These are phyloP conservation scores for Poterioochromonas sp. DNA, from an alignment of 352 stramenopile species.

Conservation along the genomic window DNA sequence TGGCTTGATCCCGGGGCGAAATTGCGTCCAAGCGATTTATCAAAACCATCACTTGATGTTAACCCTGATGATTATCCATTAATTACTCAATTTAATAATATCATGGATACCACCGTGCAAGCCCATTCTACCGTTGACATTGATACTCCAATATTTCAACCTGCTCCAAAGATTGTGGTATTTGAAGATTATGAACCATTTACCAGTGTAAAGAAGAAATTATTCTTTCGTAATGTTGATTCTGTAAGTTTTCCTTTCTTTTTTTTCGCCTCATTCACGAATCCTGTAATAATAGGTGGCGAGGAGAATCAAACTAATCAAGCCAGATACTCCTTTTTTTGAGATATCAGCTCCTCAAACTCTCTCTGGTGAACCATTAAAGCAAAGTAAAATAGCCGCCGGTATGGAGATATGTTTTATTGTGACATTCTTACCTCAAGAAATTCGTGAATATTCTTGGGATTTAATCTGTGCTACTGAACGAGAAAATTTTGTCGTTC, in stretches of 20 bases:
- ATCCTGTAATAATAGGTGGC: slow-evolving; percentile 51
- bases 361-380: slow-evolving; percentile 40
- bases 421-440: slow-evolving; percentile 77
- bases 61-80: slow-evolving; percentile 30
- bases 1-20: slow-evolving; percentile 2
- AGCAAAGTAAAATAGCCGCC: slow-evolving; percentile 53
- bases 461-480: slow-evolving; percentile 85
- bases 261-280: background rate
- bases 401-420: slow-evolving; percentile 83
- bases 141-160: slow-evolving; percentile 72
- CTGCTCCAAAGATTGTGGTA: slow-evolving; percentile 63
- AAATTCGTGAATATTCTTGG: slow-evolving; percentile 68
- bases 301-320: slow-evolving; percentile 72
- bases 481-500: slow-evolving; percentile 82
- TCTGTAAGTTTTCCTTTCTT: slow-evolving; percentile 23
- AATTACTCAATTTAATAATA: slow-evolving; percentile 34
- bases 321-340: slow-evolving; percentile 72
- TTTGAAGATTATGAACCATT: slow-evolving; percentile 85
- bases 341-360: slow-evolving; percentile 52
- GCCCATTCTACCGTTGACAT: slow-evolving; percentile 61
- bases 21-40: slow-evolving; percentile 20
- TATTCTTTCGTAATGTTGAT: slow-evolving; percentile 78
- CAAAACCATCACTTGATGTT: slow-evolving; percentile 17
- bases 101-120: slow-evolving; percentile 55
- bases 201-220: slow-evolving; percentile 59